Base-by-base conservation (phyloP, 345 rosid genomes). In the Eutrema heterophyllum region DNA sequence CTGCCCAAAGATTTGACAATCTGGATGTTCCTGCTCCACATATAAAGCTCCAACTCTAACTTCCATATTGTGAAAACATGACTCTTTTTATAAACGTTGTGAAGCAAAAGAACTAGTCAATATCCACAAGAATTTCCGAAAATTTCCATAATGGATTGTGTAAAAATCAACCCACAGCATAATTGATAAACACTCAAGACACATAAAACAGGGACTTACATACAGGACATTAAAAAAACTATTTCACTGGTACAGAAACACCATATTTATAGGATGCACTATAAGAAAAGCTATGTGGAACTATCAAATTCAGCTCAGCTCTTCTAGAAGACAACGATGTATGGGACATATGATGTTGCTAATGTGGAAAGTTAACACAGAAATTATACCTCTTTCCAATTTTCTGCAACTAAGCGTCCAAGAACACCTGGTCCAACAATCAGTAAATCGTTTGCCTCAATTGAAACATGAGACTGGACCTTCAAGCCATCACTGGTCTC, bases 401-500 rank as follows among this genome's bases (percentile, higher is more conserved):
- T 76, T 78, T 92, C 82, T 18, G 97, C 99, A 35, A 89, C 99
- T 73, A 92, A 81, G 53, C 97, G 99, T 75, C 99, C 97, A 45
- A 95, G 96, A 81, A 92, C 97, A 56, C 99, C 99, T 0, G 99
- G 93, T 49, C 99, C 99, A 12, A 95, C 89, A 64, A 95, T 88
- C 59, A 92, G 79, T 71, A 95, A 79, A 88, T 95, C 97, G 55
- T 82, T 63, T 76, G 82, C 81, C 8, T 95, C 96, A 52, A 90
- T 83, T 58, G 70, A 48, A 26, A 85, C 84, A 7, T 78, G 79
- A 24, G 88, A 78, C 33, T 74, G 76, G 32, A 81, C 78, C 79
- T 80, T 82, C 83, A 76, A 70, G 72, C 78, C 81, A 67, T 83
- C 90, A 64, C 71, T 69, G 3, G 81, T 71, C 27, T 80, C 83